These are phyloP conservation scores for Achaetomium macrosporum DNA, from an alignment of 2,329 filamentous ascomycete genomes.

Conservation along the genomic window DNA sequence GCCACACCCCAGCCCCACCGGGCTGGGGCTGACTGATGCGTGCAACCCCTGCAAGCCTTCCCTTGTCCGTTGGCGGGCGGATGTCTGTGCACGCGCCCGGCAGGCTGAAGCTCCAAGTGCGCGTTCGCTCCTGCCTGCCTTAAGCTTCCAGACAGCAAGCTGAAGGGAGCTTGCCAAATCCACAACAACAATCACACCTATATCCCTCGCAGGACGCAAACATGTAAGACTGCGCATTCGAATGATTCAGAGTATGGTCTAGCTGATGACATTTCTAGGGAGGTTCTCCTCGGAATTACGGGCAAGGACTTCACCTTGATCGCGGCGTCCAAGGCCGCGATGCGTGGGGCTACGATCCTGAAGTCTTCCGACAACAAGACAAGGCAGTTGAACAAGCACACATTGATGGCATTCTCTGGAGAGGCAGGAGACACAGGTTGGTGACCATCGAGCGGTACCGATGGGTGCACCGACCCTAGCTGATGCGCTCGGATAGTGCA, in stretches of 20 bases:
- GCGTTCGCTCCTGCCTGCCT: conserved; percentile 21
- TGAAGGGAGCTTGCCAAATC: conserved; percentile 17
- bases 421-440: conserved; percentile 92
- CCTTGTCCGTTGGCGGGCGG: conserved; percentile 4
- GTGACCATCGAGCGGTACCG: conserved; percentile 20
- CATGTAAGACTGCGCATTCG: conserved; percentile 25
- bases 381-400: conserved; percentile 83
- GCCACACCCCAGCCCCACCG: conserved; percentile 15
- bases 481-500: conserved; percentile 57
- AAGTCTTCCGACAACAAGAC: conserved; percentile 98
- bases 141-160: conserved; percentile 14
- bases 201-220: conserved; percentile 19
- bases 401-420: conserved; percentile 89
- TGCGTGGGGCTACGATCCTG: conserved; percentile 94
- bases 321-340: conserved; percentile 94
- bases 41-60: background rate
- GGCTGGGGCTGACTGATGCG: background rate
- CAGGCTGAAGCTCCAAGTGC: conserved; percentile 19
- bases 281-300: conserved; percentile 95
- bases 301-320: conserved; percentile 99
- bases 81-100: conserved; percentile 16
- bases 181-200: conserved; percentile 10
- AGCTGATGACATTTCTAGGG: conserved; percentile 51
- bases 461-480: background rate
- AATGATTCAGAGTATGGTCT: too few species aligned